Percentiles rank a stretch among this genome's conserved stretches.
These are phyloP conservation scores for Candida ortonii DNA, from an alignment of 805 yeast species.

Conservation along the genomic window DNA sequence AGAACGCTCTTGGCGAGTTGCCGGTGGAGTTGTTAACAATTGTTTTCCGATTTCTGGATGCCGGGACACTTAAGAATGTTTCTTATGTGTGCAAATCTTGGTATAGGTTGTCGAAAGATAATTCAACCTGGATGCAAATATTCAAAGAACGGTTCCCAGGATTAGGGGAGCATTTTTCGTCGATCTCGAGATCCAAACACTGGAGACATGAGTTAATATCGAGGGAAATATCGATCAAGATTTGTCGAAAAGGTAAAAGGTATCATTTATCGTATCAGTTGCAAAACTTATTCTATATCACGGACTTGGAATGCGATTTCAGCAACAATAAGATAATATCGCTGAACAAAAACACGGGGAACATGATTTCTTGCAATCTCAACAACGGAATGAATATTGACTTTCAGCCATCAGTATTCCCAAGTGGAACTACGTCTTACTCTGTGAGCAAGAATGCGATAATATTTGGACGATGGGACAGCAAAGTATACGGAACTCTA, in stretches of 20 bases:
- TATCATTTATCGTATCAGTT: slow-evolving; percentile 20
- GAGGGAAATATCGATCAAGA: slow-evolving; percentile 35
- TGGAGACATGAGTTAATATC: slow-evolving; percentile 48
- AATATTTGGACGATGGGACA: slow-evolving; percentile 35
- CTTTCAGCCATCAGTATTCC: slow-evolving; percentile 22
- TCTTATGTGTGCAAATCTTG: slow-evolving; percentile 48
- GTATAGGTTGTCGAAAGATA: slow-evolving; percentile 43
- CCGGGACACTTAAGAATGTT: slow-evolving; percentile 38
- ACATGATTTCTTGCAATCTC: slow-evolving; percentile 22
- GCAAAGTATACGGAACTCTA: slow-evolving; percentile 28
- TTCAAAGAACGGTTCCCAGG: slow-evolving; percentile 40
- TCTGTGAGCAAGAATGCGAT: slow-evolving; percentile 27
- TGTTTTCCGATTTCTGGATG: slow-evolving; percentile 46
- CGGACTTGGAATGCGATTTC: slow-evolving; percentile 30
- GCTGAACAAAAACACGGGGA: slow-evolving; percentile 27
- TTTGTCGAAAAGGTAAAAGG: slow-evolving; percentile 38
- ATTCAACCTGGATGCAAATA: slow-evolving; percentile 46
- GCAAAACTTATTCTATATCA: slow-evolving; percentile 19
- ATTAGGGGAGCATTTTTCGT: slow-evolving; percentile 36
- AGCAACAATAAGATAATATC: slow-evolving; percentile 23
- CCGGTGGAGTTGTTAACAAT: slow-evolving; percentile 47
- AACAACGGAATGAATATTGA: slow-evolving; percentile 25
- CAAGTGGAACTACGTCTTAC: slow-evolving; percentile 32
- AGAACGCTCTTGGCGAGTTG: slow-evolving; percentile 27
- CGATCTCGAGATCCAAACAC: slow-evolving; percentile 39